Base-by-base conservation (phyloP, 2,329 filamentous ascomycete genomes). In the Xylariaceae sp. region DNA sequence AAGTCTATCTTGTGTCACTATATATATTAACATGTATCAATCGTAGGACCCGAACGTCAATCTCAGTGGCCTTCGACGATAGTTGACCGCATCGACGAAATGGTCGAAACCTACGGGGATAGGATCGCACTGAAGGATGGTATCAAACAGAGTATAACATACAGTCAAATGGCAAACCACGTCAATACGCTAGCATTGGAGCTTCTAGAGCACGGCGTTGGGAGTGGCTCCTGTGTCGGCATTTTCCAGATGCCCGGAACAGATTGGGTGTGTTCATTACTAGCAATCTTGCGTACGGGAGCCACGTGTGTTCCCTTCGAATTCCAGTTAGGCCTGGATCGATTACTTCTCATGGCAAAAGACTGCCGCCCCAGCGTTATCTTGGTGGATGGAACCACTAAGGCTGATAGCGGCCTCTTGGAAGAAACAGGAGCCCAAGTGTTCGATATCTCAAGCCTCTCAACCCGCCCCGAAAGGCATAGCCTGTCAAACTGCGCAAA, bases 271-370 rank as follows among this genome's bases (percentile, higher is more conserved):
- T 60, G 45, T 21, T 69, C 67, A 1, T 53, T 75, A 50, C 62
- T 75, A 0, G 76, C 71, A 6, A 73, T 75, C 43, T 51, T 65
- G 58, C 56, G 63, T 2, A 5, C 52, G 10, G 58, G 54, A 2
- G 61, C 52, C 0, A 29, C 19, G 3, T 71, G 70, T 46, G 48
- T 74, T 1, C 70, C 70, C 1, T 54, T 79, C 0, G 77, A 79
- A 49, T 43, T 66, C 0, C 45, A 61, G 1, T 65, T 55, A 18
- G 53, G 67, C 0, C 7, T 58, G 1, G 4, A 59, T 2, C 68
- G 74, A 5, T 66, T 74, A 2, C 55, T 60, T 9, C 47, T 53
- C 5, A 66, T 75, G 10, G 63, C 65, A 1, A 37, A 63, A 12
- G 62, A 68, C 20, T 70, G 67, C 44, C n/a, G 67, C 20, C 71